Evolutionary conservation across 352 stramenopile genomes (phyloP).

Genomic region (Albugo candida): DNA sequence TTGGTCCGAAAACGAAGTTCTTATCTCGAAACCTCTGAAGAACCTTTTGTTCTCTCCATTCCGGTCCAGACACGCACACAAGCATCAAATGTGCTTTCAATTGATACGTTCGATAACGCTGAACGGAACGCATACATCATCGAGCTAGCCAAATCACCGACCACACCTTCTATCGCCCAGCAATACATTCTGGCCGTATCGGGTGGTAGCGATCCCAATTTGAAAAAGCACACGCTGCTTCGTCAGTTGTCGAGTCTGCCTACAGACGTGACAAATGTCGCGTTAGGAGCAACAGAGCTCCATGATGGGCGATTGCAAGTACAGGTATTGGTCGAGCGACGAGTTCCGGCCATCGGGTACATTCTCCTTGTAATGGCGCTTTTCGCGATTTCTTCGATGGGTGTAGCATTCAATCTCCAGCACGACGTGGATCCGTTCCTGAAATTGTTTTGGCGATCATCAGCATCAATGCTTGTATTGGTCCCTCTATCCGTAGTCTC

Average conservation of each 20-base stretch:
- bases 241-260: slow-evolving; percentile 38
- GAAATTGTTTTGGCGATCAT: slow-evolving; percentile 71
- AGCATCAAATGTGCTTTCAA: slow-evolving; percentile 2
- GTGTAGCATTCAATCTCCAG: slow-evolving; percentile 48
- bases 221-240: slow-evolving; percentile 32
- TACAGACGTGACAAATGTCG: slow-evolving; percentile 47
- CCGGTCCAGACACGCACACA: slow-evolving; percentile 23
- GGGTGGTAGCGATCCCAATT: slow-evolving; percentile 21
- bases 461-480: slow-evolving; percentile 48
- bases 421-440: slow-evolving; percentile 54
- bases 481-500: slow-evolving; percentile 30
- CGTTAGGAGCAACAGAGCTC: slow-evolving; percentile 49
- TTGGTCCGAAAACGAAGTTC: slow-evolving; percentile 46
- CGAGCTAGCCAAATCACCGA: slow-evolving; percentile 32
- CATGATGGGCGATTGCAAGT: slow-evolving; percentile 41
- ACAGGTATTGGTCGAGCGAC: slow-evolving; percentile 49
- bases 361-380: slow-evolving; percentile 44
- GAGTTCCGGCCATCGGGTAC: slow-evolving; percentile 62
- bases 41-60: slow-evolving; percentile 67
- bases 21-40: slow-evolving; percentile 43
- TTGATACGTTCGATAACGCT: slow-evolving; percentile 5
- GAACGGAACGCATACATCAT: slow-evolving; percentile 60
- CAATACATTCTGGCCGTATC: slow-evolving; percentile 66
- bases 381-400: slow-evolving; percentile 57
- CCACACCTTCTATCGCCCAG: slow-evolving; percentile 15